phyloP scores from a whole-genome alignment of 257 asterid genomes.

The Misopates orontium region DNA sequence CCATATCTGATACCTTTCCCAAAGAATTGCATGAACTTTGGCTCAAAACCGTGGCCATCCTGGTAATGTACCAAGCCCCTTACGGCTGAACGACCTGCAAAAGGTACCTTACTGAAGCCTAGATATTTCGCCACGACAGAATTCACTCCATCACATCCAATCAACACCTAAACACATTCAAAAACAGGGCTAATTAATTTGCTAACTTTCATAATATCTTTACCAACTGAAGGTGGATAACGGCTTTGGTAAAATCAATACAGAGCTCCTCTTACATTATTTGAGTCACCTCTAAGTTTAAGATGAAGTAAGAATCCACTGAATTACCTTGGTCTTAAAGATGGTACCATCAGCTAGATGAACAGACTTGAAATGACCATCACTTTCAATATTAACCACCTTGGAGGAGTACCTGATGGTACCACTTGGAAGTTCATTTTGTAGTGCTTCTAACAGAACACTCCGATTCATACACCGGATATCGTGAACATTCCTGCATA shows the following conservation, averaged over 20 bases:
- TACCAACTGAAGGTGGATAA: not conserved
- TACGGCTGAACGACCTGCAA: constrained; percentile 39
- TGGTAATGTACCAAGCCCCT: constrained; percentile 43
- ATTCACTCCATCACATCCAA: constrained; percentile 62
- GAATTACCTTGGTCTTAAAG: constrained; percentile 58
- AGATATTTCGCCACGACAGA: constrained; percentile 48
- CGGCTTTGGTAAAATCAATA: no score
- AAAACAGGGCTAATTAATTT: not conserved
- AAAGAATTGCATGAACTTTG: constrained; percentile 38
- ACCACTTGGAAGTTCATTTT: constrained; percentile 58
- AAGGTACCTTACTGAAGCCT: constrained; percentile 38
- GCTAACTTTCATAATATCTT: not conserved
- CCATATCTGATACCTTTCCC: constrained; percentile 59
- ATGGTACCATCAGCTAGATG: constrained; percentile 72
- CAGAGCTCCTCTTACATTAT: no score
- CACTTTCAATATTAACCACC: constrained; percentile 53
- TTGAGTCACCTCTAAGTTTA: no score
- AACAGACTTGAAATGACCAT: constrained; percentile 44
- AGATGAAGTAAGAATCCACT: not conserved
- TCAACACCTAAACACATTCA: constrained; percentile 37
- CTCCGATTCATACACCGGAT: constrained; percentile 53
- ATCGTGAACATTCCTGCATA: constrained; percentile 45
- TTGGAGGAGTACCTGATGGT: constrained; percentile 69
- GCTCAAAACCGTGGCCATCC: constrained; percentile 43
- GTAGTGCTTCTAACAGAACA: constrained; percentile 54